Percentiles rank a stretch among this genome's conserved stretches.
Conservation (phyloP, 176 grass and related monocot genomes). For the Saccharum spontaneum region DNA sequence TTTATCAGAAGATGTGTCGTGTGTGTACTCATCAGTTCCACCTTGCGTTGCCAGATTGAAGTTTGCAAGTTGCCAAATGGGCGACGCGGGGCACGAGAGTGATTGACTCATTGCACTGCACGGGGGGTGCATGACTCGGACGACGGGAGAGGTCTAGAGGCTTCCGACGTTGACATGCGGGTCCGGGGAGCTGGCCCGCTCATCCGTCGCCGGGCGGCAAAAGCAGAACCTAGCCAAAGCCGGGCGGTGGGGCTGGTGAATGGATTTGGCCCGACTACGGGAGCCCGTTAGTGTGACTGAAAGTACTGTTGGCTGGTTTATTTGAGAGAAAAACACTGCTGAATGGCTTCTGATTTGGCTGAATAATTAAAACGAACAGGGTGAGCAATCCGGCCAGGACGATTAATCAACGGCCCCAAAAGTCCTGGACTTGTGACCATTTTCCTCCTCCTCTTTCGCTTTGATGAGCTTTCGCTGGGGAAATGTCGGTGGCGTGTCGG, state of each 20-base stretch:
- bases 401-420: background rate
- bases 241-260: background rate
- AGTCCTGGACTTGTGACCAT: background rate
- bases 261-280: slow-evolving; percentile 15
- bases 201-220: background rate
- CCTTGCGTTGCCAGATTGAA: background rate
- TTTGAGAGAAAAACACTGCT: too few relatives aligned
- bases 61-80: background rate
- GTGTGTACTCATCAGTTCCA: background rate
- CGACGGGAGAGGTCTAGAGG: slow-evolving; percentile 13
- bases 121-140: background rate
- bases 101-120: background rate
- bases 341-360: too few relatives aligned
- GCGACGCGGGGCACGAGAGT: background rate
- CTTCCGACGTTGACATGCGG: slow-evolving; percentile 37
- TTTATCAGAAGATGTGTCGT: background rate
- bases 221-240: background rate
- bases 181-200: background rate
- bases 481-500: slow-evolving; percentile 57
- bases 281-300: too few relatives aligned
- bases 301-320: too few relatives aligned
- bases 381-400: background rate
- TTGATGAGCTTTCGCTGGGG: slow-evolving; percentile 29
- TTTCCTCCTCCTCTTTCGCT: slow-evolving; percentile 2
- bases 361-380: background rate